A percentile compares a stretch with the other conserved stretches of the same genome.
These are phyloP conservation scores for Candida maris DNA, from an alignment of 805 yeast genomes.

Conservation along the genomic window DNA sequence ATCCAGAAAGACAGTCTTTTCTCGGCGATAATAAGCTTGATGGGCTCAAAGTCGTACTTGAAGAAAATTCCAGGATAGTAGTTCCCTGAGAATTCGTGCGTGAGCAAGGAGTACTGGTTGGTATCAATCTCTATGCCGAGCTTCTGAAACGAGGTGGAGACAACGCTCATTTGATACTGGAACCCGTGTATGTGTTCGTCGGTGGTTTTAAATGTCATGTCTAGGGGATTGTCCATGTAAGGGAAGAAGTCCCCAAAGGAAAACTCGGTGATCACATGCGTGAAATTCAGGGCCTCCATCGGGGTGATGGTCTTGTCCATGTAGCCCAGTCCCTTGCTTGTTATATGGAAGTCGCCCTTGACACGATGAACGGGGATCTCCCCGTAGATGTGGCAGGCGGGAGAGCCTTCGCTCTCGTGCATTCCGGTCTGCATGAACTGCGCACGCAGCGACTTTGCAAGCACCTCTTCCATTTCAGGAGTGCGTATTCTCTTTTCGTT, in stretches of 20 bases:
- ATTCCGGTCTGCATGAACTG: constrained; percentile 48
- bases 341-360: constrained; percentile 78
- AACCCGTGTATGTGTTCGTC: constrained; percentile 46
- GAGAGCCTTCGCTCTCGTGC: constrained; percentile 49
- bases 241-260: constrained; percentile 93
- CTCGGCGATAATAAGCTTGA: constrained; percentile 66
- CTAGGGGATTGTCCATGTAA: constrained; percentile 81
- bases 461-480: constrained; percentile 63
- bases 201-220: constrained; percentile 61
- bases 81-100: constrained; percentile 25
- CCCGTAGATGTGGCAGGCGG: constrained; percentile 87
- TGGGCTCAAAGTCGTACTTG: constrained; percentile 85
- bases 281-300: constrained; percentile 58
- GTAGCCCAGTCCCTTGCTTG: constrained; percentile 71
- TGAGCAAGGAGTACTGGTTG: constrained; percentile 77
- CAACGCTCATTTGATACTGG: constrained; percentile 71
- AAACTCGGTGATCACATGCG: constrained; percentile 81
- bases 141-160: constrained; percentile 74
- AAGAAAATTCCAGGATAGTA: constrained; percentile 75
- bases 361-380: constrained; percentile 81
- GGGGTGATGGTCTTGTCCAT: constrained; percentile 46
- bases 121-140: constrained; percentile 75
- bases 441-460: constrained; percentile 64
- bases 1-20: constrained; percentile 70
- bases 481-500: constrained; percentile 43